Evolutionary conservation across 2,329 filamentous ascomycete species (phyloP).

Genomic region (Claviceps humidiphila): DNA sequence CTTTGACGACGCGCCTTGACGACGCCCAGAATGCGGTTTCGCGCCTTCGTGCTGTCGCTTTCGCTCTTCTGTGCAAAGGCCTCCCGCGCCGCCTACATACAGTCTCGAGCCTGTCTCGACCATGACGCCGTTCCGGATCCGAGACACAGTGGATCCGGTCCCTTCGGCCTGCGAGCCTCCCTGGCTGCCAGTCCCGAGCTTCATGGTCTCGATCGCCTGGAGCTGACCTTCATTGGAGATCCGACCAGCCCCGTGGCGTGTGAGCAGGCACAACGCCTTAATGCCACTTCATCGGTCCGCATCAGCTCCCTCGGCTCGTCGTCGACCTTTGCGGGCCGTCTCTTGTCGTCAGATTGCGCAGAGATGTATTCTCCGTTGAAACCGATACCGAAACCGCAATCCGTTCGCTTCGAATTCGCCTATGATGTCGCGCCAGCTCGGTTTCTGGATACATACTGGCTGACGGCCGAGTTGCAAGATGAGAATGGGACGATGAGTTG

Average conservation of each 20-base stretch:
- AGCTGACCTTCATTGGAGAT: neutral
- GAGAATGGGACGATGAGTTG: neutral
- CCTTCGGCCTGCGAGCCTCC: neutral
- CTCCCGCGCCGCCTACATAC: neutral
- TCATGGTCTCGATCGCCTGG: neutral
- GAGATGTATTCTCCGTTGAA: neutral
- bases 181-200: neutral
- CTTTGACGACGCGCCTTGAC: neutral
- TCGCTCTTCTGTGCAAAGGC: neutral
- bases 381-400: too few relatives aligned
- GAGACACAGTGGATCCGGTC: neutral
- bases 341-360: neutral
- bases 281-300: neutral
- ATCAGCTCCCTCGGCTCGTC: neutral
- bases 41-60: neutral
- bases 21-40: neutral
- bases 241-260: neutral
- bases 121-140: neutral
- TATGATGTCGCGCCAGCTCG: neutral
- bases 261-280: neutral
- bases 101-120: neutral
- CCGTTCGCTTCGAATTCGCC: neutral
- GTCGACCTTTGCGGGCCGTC: neutral
- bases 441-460: neutral
- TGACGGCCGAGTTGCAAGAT: neutral